Base-by-base conservation (phyloP, 2,329 filamentous ascomycete genomes). In the Botrytis deweyae region DNA sequence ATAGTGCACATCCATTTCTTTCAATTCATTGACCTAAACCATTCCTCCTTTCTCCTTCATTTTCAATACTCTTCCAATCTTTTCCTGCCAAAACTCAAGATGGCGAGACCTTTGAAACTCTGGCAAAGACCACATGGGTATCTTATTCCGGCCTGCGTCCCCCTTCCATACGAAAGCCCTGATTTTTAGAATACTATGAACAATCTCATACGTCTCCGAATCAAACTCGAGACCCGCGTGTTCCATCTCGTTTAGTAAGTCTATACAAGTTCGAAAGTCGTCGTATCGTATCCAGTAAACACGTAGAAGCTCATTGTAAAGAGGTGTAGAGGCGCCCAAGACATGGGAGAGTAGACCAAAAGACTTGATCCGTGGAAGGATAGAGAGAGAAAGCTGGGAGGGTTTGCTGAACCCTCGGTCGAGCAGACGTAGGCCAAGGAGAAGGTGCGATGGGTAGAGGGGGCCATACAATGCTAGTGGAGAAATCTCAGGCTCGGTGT, bases 271-370 rank as follows among this genome's bases (percentile, higher is more conserved):
- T 16, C 61, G 69, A 36, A 79, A 80, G 78, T 93, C 89, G 36
- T 88, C 86, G 76, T 88, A 88, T 18, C 88, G 87, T 49, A 83
- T 81, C 88, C 91, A 93, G 72, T 89, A 84, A 36, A 91, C 86
- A 22, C 84, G 82, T 38, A 93, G 85, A 49, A 94, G 85, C 67
- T 88, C 85, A 79, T 92, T 90, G 84, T 93, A 95, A 61, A 95
- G 88, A 0, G 87, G 84, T 0, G 91, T 92, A 29, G 90, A 90
- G 9, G 89, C 90, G 66, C 92, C 92, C 0, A 95, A 86, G 10
- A 93, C 89, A 79, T 91, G 93, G 0, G 91, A 91, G 1, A 88
- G 87, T 1, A 92, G 86, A 2, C 92, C 92, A 0, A 93, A 85
- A 63, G 87, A 85, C 79, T 92, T 92, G 78, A 94, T 84, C 12